Evolutionary conservation across 2,329 filamentous ascomycete genomes (phyloP).

Genomic region (Pyrenochaeta sp.): DNA sequence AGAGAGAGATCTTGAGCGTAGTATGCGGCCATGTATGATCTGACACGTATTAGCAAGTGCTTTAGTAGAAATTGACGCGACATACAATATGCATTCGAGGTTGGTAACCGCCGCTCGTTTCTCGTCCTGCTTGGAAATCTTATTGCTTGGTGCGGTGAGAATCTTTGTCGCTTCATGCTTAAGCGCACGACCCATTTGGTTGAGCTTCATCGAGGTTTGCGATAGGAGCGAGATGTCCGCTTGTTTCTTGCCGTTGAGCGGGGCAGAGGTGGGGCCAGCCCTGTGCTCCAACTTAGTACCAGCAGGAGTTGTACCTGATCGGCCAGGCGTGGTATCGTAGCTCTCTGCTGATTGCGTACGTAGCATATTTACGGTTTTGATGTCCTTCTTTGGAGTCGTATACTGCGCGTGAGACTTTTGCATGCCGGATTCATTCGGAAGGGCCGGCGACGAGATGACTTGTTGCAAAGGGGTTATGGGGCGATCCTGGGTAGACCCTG

Average conservation of each 20-base stretch:
- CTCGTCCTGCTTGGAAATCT: conserved; percentile 41
- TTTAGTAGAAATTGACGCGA: background rate
- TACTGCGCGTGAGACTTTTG: conserved; percentile 41
- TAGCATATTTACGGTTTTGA: conserved; percentile 46
- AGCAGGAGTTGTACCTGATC: conserved; percentile 41
- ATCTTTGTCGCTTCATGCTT: conserved; percentile 56
- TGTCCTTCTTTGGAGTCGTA: conserved; percentile 47
- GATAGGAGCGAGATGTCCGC: conserved; percentile 48
- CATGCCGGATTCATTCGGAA: conserved; percentile 37
- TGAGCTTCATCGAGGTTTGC: conserved; percentile 50
- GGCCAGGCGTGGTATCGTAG: conserved; percentile 45
- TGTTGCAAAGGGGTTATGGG: conserved; percentile 44
- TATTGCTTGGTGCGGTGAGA: conserved; percentile 31
- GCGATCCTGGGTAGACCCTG: conserved; percentile 38
- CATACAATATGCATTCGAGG: conserved; percentile 57
- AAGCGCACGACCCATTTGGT: conserved; percentile 54
- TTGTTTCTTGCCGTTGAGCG: conserved; percentile 40
- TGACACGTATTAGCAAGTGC: conserved; percentile 29
- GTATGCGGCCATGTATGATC: conserved; percentile 51
- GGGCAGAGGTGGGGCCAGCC: conserved; percentile 39
- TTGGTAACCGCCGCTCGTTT: conserved; percentile 52
- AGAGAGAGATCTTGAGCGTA: conserved; percentile 41
- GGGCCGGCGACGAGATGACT: conserved; percentile 35
- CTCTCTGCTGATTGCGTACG: conserved; percentile 46
- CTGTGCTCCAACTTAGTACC: conserved; percentile 33